These are phyloP conservation scores for Cytospora schulzeri DNA, from an alignment of 2,329 filamentous ascomycete species.

Conservation along the genomic window DNA sequence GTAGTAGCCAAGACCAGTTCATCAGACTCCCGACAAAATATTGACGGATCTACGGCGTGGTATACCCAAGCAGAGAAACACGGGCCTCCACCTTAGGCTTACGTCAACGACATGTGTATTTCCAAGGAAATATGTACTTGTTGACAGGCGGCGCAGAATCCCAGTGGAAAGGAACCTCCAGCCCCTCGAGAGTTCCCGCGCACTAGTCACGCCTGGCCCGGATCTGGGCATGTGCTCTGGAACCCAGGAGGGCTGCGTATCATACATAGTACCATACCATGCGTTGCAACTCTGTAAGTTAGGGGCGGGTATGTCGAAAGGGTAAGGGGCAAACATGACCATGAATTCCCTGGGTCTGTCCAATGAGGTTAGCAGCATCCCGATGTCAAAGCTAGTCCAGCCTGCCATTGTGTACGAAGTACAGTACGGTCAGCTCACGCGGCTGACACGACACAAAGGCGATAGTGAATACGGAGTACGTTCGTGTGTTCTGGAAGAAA, in stretches of 20 bases:
- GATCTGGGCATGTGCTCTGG: constrained; percentile 22
- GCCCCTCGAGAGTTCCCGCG: constrained; percentile 18
- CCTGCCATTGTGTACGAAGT: not conserved
- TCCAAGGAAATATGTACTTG: constrained; percentile 6
- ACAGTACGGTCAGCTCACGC: not conserved
- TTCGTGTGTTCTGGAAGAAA: not conserved
- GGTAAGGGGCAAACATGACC: not conserved
- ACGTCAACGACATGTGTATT: not conserved
- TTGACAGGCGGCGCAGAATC: constrained; percentile 11
- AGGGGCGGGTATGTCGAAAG: not conserved
- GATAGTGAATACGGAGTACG: not conserved
- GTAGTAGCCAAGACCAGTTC: not conserved
- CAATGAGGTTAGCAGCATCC: not conserved
- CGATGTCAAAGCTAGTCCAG: not conserved
- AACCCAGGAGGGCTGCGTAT: constrained; percentile 18
- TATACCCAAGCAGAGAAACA: not conserved
- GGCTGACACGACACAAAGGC: not conserved
- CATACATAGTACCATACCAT: constrained; percentile 6
- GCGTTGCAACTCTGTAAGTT: not conserved
- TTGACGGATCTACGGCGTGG: not conserved
- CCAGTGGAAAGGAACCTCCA: constrained; percentile 19
- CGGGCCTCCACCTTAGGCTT: not conserved
- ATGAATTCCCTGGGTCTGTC: not conserved
- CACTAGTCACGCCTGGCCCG: constrained; percentile 20
- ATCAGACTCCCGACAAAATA: not conserved